phyloP scores from a whole-genome alignment of 1,284 basidiomycete genomes.

The Kwoniella shivajii region DNA sequence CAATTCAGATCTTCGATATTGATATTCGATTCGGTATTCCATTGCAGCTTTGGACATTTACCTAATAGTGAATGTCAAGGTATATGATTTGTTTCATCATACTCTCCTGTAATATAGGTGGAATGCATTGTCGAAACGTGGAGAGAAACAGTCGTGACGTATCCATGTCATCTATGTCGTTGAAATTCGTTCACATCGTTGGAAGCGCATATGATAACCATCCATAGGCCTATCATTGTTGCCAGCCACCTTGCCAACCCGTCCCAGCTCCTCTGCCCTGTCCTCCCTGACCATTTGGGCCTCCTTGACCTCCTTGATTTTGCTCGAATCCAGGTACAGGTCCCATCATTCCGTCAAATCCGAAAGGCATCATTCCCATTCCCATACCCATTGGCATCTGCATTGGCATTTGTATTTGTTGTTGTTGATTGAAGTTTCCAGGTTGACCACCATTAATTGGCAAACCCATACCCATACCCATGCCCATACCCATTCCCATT shows the following conservation, averaged over 20 bases:
- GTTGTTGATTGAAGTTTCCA: constrained; percentile 2
- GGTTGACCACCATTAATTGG: constrained; percentile 8
- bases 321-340: background rate
- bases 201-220: no score
- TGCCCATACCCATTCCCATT: constrained; percentile 6
- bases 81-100: no score
- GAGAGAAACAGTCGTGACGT: no score
- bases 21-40: no score
- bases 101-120: no score
- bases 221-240: constrained; percentile 1
- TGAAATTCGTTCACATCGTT: no score
- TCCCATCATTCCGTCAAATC: background rate
- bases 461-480: constrained; percentile 16
- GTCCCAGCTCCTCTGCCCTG: no score
- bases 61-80: no score
- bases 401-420: background rate
- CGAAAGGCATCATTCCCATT: constrained; percentile 4
- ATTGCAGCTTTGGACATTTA: no score
- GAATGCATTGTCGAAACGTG: no score
- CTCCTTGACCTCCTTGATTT: constrained; percentile 4
- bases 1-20: no score
- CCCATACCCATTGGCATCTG: constrained; percentile 13
- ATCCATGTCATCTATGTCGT: no score
- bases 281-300: constrained; percentile 11
- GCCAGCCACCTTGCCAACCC: constrained; percentile 12